Evolutionary conservation across 192 early-diverging fungal genomes (phyloP), one percentile per base, ranked within the genome.

Genomic region (Funneliformis geosporum): DNA sequence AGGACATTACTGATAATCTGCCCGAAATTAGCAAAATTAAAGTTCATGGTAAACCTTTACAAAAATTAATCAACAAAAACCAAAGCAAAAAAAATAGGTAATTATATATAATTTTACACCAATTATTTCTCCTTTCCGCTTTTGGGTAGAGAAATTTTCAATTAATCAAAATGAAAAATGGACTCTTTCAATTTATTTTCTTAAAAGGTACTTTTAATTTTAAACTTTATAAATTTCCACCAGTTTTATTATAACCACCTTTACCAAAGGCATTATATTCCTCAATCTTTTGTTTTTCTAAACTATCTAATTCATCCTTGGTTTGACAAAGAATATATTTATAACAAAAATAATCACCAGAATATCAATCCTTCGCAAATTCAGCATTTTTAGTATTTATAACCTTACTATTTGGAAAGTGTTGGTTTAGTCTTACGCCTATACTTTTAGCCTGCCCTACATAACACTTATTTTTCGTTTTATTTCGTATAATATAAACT

Each of bases 231-330:
- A 6, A 6, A 68, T 68, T 68, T 68, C 66, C 66, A 68, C 66
- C 66, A 68, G 66, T 68, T 1, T 11, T 11, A 68, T 68, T 68
- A 68, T 68, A 68, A 68, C 66, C 66, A 39, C 27, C 66, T n/a
- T n/a, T n/a, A 27, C 33, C 27, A 68, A 68, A 68, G 4, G 66
- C 1, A 68, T 68, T 68, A 39, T 27, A 68, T 68, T 68, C 66
- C 66, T 68, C 66, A 68, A 68, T 68, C 27, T 68, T 68, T 68
- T 68, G 66, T 39, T 68, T 68, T 68, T 68, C 66, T 68, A 68
- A 68, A 68, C 66, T 39, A 68, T 68, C 66, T 40, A 68, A 68
- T 68, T 68, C 66, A 68, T 68, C 66, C 33, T 68, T 68, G 8
- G 66, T 68, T 68, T 68, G 66, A 68, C 66, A 68, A 39, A 40